Evolutionary conservation across 2,329 filamentous ascomycete species (phyloP).

Genomic region (Ophiostoma piceae): DNA sequence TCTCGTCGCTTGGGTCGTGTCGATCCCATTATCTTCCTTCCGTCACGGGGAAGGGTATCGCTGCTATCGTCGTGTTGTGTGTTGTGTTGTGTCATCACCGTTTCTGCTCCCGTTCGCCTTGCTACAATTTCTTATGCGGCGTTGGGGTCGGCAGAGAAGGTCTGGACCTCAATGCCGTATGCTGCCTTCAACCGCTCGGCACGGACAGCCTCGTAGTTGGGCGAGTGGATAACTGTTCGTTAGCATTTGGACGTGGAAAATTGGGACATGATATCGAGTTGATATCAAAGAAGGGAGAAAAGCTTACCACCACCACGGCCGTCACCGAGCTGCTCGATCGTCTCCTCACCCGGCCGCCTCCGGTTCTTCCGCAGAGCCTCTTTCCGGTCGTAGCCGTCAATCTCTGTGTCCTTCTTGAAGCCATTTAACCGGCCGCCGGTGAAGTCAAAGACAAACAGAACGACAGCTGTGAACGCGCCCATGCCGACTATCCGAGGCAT

Average conservation of each 20-base stretch:
- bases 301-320: slow-evolving; percentile 60
- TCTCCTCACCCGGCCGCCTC: slow-evolving; percentile 71
- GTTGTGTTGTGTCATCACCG: neutral
- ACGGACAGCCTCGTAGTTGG: slow-evolving; percentile 80
- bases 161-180: slow-evolving; percentile 79
- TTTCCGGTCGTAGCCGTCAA: slow-evolving; percentile 70
- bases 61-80: slow-evolving; percentile 6
- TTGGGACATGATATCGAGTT: neutral
- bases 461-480: slow-evolving; percentile 51
- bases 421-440: slow-evolving; percentile 56
- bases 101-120: neutral
- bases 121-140: slow-evolving; percentile 14
- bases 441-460: slow-evolving; percentile 62
- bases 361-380: slow-evolving; percentile 68
- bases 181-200: slow-evolving; percentile 75
- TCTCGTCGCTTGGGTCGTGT: slow-evolving; percentile 6
- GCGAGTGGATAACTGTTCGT: slow-evolving; percentile 60
- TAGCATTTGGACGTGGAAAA: neutral
- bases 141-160: slow-evolving; percentile 49
- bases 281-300: too few species aligned
- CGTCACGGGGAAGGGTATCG: neutral
- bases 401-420: slow-evolving; percentile 46
- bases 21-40: slow-evolving; percentile 2
- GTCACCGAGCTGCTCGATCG: slow-evolving; percentile 75
- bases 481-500: slow-evolving; percentile 67